These are phyloP conservation scores for Teunomyces kruisii DNA, from an alignment of 805 yeast genomes.

Conservation along the genomic window DNA sequence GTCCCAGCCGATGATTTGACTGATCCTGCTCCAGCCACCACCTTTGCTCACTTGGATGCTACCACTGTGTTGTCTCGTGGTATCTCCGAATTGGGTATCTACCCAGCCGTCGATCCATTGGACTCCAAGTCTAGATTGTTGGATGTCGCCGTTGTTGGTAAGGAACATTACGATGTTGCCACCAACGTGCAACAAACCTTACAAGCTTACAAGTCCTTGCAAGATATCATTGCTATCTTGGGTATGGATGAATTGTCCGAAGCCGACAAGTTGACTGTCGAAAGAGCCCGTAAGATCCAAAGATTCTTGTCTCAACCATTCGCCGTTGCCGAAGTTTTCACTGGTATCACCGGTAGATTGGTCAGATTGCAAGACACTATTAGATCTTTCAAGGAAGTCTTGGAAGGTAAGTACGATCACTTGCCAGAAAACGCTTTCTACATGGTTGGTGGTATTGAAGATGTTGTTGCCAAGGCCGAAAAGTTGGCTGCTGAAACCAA, in stretches of 20 bases:
- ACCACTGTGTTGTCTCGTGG: constrained; percentile 99
- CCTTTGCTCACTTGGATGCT: constrained; percentile 99
- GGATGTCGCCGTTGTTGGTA: constrained; percentile 96
- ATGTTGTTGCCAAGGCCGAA: constrained; percentile 98
- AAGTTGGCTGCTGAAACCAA: constrained; percentile 93
- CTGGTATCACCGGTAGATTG: constrained; percentile 98
- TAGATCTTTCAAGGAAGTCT: constrained; percentile 91
- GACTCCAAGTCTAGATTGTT: constrained; percentile 98
- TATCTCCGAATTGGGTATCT: constrained; percentile 99
- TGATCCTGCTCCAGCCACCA: constrained; percentile 99
- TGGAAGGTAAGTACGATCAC: constrained; percentile 98
- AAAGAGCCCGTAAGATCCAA: constrained; percentile 99
- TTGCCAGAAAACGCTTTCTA: constrained; percentile 99
- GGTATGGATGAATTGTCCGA: constrained; percentile 99
- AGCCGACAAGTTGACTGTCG: constrained; percentile 97
- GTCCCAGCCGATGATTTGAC: constrained; percentile 99
- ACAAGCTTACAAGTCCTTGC: constrained; percentile 99
- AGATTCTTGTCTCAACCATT: constrained; percentile 99
- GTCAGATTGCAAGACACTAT: constrained; percentile 96
- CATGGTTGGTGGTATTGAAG: constrained; percentile 99
- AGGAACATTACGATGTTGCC: constrained; percentile 97
- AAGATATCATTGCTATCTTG: constrained; percentile 99
- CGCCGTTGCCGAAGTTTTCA: constrained; percentile 99
- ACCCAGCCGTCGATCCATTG: constrained; percentile 99
- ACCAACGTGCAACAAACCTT: constrained; percentile 94